phyloP scores from a whole-genome alignment of 129 eudicot genomes.

The Smallanthus sonchifolius region DNA sequence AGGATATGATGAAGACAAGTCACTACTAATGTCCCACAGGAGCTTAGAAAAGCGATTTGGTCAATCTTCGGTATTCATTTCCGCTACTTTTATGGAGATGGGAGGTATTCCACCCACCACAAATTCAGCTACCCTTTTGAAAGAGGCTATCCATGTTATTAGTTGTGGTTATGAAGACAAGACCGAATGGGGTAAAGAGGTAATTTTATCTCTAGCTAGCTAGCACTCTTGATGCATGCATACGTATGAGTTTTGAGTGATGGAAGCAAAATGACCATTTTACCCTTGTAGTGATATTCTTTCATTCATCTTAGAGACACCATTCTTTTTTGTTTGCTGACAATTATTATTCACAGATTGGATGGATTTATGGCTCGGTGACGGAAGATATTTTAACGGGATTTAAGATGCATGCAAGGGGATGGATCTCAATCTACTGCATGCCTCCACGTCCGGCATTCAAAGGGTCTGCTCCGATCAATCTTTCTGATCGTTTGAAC shows the following conservation, averaged over 20 bases:
- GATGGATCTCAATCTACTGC: slow-evolving; percentile 74
- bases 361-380: slow-evolving; percentile 77
- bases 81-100: slow-evolving; percentile 54
- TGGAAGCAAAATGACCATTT: slow-evolving; percentile 11
- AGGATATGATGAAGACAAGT: slow-evolving; percentile 51
- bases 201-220: neutral
- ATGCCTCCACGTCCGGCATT: slow-evolving; percentile 72
- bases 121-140: slow-evolving; percentile 44
- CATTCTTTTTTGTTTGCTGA: neutral
- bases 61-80: slow-evolving; percentile 44
- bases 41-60: slow-evolving; percentile 58
- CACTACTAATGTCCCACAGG: slow-evolving; percentile 48
- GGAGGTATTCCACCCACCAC: slow-evolving; percentile 52
- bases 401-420: slow-evolving; percentile 67
- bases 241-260: neutral
- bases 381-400: slow-evolving; percentile 80
- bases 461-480: slow-evolving; percentile 77
- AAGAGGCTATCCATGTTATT: slow-evolving; percentile 71
- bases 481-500: slow-evolving; percentile 75
- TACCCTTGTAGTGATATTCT: neutral
- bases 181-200: slow-evolving; percentile 84
- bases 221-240: neutral
- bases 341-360: slow-evolving; percentile 35
- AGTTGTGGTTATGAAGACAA: slow-evolving; percentile 75
- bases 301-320: neutral